Evolutionary conservation across 2,329 filamentous ascomycete species (phyloP), one percentile per base, ranked within the genome.

Genomic region (Penicillium sp.): DNA sequence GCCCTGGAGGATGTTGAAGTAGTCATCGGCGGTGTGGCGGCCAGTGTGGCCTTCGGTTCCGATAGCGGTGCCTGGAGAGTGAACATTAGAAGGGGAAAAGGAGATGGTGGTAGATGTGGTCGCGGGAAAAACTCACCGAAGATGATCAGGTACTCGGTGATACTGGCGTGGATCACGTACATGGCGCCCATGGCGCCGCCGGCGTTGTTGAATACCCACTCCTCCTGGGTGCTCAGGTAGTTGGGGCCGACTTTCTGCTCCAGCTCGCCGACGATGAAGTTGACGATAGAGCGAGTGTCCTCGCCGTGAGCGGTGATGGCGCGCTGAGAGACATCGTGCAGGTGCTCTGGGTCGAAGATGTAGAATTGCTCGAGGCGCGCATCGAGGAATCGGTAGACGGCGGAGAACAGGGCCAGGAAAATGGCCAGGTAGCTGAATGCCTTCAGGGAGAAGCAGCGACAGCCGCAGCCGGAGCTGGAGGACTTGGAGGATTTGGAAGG

Each of bases 131-230:
- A 61, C 61, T 58, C 50, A 72, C 90, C 90, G 73, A 94, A 95
- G 76, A 95, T 86, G 73, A 95, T 94, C 64, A 95, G 80, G 77
- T 95, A 95, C 75, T 96, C 92, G 20, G 91, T 95, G 59, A 96
- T 81, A 89, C 88, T 92, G 57, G 90, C 89, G 72, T 95, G 91
- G 67, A 95, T 87, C 62, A 95, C 87, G 74, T 90, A 92, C 91
- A 95, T 94, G 69, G 84, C 89, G 54, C 91, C 91, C 91, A 95
- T 96, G 50, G 90, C 90, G 61, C 91, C 91, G 50, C 91, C 91
- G 50, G 90, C 90, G 69, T 95, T 95, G 81, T 95, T 96, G 69
- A 96, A 93, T 44, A 95, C 81, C 90, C 90, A 96, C 74, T 93
- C 88, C 76, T 93, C 85, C 57, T 88, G 78, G 53, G 83, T 71